Percentiles rank a stretch among this genome's conserved stretches.
These are phyloP conservation scores for Piper longum DNA, from an alignment of 164 flowering plant genomes.

Conservation along the genomic window DNA sequence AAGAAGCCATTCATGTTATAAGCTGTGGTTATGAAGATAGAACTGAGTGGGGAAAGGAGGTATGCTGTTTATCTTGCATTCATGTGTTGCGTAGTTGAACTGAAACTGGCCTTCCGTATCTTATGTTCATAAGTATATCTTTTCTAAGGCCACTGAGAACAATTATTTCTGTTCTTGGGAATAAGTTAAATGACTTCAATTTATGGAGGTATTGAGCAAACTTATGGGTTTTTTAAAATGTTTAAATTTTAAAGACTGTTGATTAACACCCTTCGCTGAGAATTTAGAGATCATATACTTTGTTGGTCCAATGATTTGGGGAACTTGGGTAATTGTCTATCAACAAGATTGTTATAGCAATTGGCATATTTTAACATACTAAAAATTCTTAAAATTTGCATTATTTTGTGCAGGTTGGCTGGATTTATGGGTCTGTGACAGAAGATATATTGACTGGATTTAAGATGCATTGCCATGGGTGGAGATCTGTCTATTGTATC, in stretches of 20 bases:
- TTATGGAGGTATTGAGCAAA: neutral
- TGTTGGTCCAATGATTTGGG: neutral
- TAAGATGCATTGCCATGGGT: slow-evolving; percentile 23
- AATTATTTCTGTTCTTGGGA: neutral
- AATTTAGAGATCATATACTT: too few relatives aligned
- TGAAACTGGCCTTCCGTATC: neutral
- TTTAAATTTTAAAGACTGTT: neutral
- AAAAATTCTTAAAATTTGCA: neutral
- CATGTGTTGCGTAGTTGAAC: neutral
- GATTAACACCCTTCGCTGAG: neutral
- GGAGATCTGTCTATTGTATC: slow-evolving; percentile 21
- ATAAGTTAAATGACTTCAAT: too few relatives aligned
- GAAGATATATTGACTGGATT: slow-evolving; percentile 22
- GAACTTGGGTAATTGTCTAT: neutral
- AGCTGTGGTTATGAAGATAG: slow-evolving; percentile 68
- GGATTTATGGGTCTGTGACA: slow-evolving; percentile 24
- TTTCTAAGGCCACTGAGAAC: neutral
- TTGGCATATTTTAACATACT: too few relatives aligned
- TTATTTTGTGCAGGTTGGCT: slow-evolving; percentile 12
- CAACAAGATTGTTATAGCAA: neutral
- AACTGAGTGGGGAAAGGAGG: slow-evolving; percentile 73
- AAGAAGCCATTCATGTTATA: slow-evolving; percentile 61
- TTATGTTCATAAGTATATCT: neutral
- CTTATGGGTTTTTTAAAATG: neutral
- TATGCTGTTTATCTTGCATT: slow-evolving; percentile 6